Evolutionary conservation across 805 yeast genomes (phyloP).

Genomic region (Debaryomyces prosopidis): DNA sequence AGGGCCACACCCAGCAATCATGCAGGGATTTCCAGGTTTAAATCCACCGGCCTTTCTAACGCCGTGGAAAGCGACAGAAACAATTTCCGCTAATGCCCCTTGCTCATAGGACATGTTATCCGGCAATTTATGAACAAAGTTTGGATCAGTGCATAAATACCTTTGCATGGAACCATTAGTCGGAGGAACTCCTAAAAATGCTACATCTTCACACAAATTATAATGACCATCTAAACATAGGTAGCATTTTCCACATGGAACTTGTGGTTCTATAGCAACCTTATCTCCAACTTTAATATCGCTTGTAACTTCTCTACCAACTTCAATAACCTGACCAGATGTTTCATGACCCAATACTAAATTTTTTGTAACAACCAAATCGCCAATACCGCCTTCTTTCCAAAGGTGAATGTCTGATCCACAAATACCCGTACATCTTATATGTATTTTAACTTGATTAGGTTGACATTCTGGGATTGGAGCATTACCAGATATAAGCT

Average conservation of each 20-base stretch:
- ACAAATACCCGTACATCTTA: slow-evolving; percentile 22
- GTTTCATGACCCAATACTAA: slow-evolving; percentile 48
- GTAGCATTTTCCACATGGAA: slow-evolving; percentile 43
- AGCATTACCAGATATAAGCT: slow-evolving; percentile 1
- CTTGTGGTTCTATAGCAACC: slow-evolving; percentile 56
- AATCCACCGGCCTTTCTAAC: slow-evolving; percentile 17
- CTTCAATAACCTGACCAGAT: slow-evolving; percentile 46
- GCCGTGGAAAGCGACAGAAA: slow-evolving; percentile 25
- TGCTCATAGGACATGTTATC: slow-evolving; percentile 21
- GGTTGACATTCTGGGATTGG: slow-evolving; percentile 9
- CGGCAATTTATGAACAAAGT: slow-evolving; percentile 20
- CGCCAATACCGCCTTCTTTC: slow-evolving; percentile 21
- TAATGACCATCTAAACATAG: slow-evolving; percentile 21
- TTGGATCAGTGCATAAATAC: slow-evolving; percentile 15
- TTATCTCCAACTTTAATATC: slow-evolving; percentile 43
- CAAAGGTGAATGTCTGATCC: slow-evolving; percentile 24
- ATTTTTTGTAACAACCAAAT: slow-evolving; percentile 34
- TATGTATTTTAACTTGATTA: slow-evolving; percentile 20
- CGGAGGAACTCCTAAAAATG: slow-evolving; percentile 22
- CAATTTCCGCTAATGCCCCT: slow-evolving; percentile 26
- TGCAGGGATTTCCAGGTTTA: slow-evolving; percentile 15
- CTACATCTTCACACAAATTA: slow-evolving; percentile 18
- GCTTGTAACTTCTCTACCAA: slow-evolving; percentile 50
- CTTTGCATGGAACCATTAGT: slow-evolving; percentile 13
- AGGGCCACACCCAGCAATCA: slow-evolving; percentile 28